phyloP scores from a whole-genome alignment of 2,329 filamentous ascomycete genomes.

The Fusarium poae region DNA sequence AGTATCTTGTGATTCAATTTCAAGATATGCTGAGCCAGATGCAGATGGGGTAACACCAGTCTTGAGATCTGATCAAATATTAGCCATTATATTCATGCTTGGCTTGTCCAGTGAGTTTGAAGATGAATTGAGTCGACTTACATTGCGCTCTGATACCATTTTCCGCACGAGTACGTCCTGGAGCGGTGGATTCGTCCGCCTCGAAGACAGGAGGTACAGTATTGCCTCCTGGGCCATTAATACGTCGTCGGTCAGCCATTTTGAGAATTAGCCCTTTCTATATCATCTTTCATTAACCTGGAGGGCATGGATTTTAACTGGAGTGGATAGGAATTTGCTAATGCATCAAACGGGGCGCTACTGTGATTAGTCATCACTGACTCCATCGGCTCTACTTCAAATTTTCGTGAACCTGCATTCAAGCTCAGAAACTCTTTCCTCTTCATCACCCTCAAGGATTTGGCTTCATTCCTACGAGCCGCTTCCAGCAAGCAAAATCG shows the following conservation, averaged over 20 bases:
- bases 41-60: conserved; percentile 94
- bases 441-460: conserved; percentile 30
- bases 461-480: neutral
- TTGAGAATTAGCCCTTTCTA: conserved; percentile 14
- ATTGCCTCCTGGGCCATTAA: conserved; percentile 86
- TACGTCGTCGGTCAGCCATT: conserved; percentile 88
- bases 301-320: conserved; percentile 40
- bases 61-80: conserved; percentile 75
- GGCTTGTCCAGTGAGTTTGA: conserved; percentile 1
- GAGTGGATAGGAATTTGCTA: conserved; percentile 17
- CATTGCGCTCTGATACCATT: conserved; percentile 88
- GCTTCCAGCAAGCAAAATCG: neutral
- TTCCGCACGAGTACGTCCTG: conserved; percentile 69
- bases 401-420: conserved; percentile 32
- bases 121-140: conserved; percentile 59
- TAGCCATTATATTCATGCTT: conserved; percentile 21
- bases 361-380: conserved; percentile 39
- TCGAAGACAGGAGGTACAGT: conserved; percentile 82
- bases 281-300: conserved; percentile 6
- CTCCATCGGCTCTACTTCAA: conserved; percentile 38
- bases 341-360: conserved; percentile 35
- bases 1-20: conserved; percentile 66
- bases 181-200: conserved; percentile 58
- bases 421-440: conserved; percentile 25
- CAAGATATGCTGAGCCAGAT: conserved; percentile 90